Evolutionary conservation across 331 rosid species (phyloP).

Genomic region (Pyracantha coccinea): DNA sequence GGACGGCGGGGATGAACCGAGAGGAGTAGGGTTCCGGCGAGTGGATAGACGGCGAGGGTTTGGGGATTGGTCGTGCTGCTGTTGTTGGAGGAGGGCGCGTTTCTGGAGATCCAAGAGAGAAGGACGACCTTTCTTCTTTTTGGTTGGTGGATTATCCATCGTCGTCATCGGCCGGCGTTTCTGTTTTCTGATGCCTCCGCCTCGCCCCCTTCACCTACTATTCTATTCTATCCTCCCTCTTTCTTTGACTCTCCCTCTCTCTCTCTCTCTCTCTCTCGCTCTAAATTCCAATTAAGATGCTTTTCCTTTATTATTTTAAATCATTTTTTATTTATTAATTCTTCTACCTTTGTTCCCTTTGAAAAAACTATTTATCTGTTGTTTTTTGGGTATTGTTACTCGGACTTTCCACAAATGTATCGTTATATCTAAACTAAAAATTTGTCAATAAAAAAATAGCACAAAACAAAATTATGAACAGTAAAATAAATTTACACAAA

Average conservation of each 20-base stretch:
- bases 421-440: too few species aligned
- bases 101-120: slow-evolving; percentile 95
- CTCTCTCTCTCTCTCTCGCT: not conserved
- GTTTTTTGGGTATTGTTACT: too few species aligned
- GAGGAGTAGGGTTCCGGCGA: slow-evolving; percentile 18
- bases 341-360: not conserved
- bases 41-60: slow-evolving; percentile 23
- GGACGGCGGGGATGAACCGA: not conserved
- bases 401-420: too few species aligned
- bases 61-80: not conserved
- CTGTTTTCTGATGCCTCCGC: slow-evolving; percentile 58
- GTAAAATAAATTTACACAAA: too few species aligned
- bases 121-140: slow-evolving; percentile 96
- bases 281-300: not conserved
- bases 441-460: too few species aligned
- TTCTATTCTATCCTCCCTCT: not conserved
- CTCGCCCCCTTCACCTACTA: slow-evolving; percentile 23
- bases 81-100: slow-evolving; percentile 60
- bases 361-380: too few species aligned
- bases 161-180: slow-evolving; percentile 43
- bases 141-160: slow-evolving; percentile 21
- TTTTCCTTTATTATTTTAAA: too few species aligned
- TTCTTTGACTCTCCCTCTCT: slow-evolving; percentile 20
- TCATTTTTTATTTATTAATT: not conserved
- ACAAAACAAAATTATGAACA: too few species aligned